Evolutionary conservation across 768 basidiomycete species (phyloP).

Genomic region (Hypsizygus marmoreus): DNA sequence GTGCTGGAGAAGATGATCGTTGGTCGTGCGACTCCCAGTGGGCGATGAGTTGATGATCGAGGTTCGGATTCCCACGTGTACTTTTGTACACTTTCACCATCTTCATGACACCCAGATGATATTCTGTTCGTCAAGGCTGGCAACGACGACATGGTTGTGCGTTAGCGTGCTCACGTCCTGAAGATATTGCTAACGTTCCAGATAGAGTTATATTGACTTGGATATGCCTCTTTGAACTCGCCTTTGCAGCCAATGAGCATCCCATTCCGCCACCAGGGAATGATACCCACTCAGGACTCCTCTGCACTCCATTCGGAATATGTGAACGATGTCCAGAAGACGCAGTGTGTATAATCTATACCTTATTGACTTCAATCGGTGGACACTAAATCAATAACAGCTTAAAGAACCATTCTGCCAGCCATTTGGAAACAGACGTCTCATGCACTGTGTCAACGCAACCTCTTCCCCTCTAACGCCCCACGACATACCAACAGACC

Average conservation of each 20-base stretch:
- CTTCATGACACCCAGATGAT: conserved; percentile 41
- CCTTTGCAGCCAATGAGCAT: conserved; percentile 15
- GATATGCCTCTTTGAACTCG: conserved; percentile 14
- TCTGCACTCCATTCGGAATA: conserved; percentile 57
- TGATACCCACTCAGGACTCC: conserved; percentile 32
- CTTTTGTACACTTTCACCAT: conserved; percentile 17
- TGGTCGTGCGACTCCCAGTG: conserved; percentile 11
- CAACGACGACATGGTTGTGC: conserved; percentile 35
- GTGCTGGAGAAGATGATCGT: conserved; percentile 9
- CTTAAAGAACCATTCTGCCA: conserved; percentile 88
- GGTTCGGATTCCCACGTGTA: conserved; percentile 25
- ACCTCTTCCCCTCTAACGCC: conserved; percentile 25
- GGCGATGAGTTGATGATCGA: conserved; percentile 6
- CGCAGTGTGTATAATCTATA: conserved; percentile 43
- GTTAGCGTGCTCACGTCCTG: conserved; percentile 4
- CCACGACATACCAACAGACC: conserved; percentile 11
- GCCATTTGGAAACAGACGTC: conserved; percentile 92
- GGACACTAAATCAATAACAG: conserved; percentile 37
- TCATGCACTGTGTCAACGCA: conserved; percentile 75
- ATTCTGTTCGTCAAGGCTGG: conserved; percentile 31
- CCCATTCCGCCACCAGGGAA: conserved; percentile 18
- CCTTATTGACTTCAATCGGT: conserved; percentile 2
- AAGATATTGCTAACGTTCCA: conserved; percentile 1
- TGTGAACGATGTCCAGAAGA: conserved; percentile 68
- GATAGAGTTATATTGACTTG: conserved; percentile 18